Evolutionary conservation across 441 rosid genomes (phyloP), one percentile per base, ranked within the genome.

Genomic region (Geranium incanum): DNA sequence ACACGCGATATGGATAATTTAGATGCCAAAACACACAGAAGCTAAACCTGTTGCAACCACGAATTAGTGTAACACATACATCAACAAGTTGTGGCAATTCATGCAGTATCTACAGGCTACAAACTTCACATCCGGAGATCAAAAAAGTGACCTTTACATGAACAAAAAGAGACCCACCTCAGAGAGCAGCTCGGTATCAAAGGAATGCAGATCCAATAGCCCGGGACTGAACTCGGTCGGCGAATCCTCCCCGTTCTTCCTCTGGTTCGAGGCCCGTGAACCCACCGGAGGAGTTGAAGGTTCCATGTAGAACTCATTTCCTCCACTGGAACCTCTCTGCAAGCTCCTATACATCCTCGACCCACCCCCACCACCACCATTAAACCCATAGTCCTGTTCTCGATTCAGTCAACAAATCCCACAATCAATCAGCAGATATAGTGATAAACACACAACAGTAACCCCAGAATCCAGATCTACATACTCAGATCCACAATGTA

Each of bases 161-260:
- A 52, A 64, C 6, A 37, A 1, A 50, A 15, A 57, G 59, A 33
- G 3, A 59, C 75, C 57, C 71, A 94, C 99, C 99, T 94, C 97
- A 19, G 99, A 88, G 75, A 94, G 88, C 78, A 94, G 86, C 80
- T 95, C 99, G 0, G 97, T 95, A 79, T 95, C 97, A 76, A 90
- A 88, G 71, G 97, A 90, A 80, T 95, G 97, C 64, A 95, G 93
- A 90, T 95, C 99, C 67, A 95, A 79, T 19, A 95, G 97, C 1
- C 99, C 97, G 6, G 99, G 97, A 80, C 99, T 95, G 76, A 90
- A 86, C 78, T 89, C 97, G 71, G 66, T 83, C 0, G 86, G 85
- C 15, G 88, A 88, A 13, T 88, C 93, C 71, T 88, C 97, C 1
- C 82, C 86, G 66, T 84, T 88, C 85, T 84, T 92, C 73, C 87